Conservation (phyloP, 768 basidiomycete genomes). For the Leucosporidium yakuticum region DNA sequence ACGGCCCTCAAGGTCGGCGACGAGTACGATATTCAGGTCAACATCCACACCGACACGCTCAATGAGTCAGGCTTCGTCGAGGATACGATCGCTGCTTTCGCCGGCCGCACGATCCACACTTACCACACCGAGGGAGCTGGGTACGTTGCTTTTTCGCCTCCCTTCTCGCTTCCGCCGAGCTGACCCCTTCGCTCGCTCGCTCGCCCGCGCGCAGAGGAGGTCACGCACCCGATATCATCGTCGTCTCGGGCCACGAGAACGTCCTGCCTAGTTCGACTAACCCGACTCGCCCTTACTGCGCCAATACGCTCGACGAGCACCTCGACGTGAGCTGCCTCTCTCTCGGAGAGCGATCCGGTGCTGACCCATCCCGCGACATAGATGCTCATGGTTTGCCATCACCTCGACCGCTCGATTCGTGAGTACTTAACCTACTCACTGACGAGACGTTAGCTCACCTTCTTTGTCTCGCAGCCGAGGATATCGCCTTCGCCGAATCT, state of each 20-base stretch:
- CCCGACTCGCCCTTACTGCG: constrained; percentile 84
- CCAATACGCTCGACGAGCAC: constrained; percentile 93
- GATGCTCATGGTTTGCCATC: constrained; percentile 99
- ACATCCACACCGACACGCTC: constrained; percentile 94
- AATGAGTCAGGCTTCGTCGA: constrained; percentile 98
- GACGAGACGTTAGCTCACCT: neutral
- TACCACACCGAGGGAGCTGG: constrained; percentile 97
- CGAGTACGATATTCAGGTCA: constrained; percentile 89
- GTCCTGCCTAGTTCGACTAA: constrained; percentile 95
- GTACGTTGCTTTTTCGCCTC: constrained; percentile 43
- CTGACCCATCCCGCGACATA: constrained; percentile 40
- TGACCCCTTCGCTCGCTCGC: neutral
- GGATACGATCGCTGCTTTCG: constrained; percentile 84
- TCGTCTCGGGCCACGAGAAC: constrained; percentile 62
- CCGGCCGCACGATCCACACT: constrained; percentile 84
- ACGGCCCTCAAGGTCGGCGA: constrained; percentile 75
- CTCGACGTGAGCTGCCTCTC: constrained; percentile 63
- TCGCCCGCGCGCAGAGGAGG: constrained; percentile 60
- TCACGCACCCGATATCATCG: constrained; percentile 96
- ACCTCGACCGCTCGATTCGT: constrained; percentile 62
- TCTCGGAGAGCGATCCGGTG: too few species aligned
- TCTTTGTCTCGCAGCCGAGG: constrained; percentile 65
- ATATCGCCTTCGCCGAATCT: constrained; percentile 91
- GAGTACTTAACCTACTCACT: neutral
- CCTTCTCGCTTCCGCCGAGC: constrained; percentile 4